A percentile compares a stretch with the other conserved stretches of the same genome.
These are phyloP conservation scores for Diaporthe caulivora DNA, from an alignment of 2,329 filamentous ascomycete species.

Conservation along the genomic window DNA sequence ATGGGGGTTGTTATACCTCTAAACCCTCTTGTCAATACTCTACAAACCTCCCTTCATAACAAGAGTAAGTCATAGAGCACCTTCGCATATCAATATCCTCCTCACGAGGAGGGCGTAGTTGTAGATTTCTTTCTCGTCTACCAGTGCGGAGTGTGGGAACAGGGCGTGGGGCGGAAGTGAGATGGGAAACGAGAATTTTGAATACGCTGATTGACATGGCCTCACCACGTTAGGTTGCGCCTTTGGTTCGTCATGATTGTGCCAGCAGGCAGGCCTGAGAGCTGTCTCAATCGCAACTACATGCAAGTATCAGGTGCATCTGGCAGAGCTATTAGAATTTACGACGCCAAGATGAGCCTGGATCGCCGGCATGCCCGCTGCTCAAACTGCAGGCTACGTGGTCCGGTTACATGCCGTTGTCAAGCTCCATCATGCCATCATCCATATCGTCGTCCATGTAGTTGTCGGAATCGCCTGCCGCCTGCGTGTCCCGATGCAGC, in stretches of 20 bases:
- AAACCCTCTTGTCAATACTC: too few relatives aligned
- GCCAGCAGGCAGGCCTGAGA: background rate
- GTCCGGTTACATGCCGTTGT: conserved; percentile 15
- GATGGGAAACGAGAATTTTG: background rate
- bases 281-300: too few relatives aligned
- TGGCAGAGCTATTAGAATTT: background rate
- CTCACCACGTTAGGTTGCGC: background rate
- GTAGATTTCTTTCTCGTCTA: background rate
- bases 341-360: background rate
- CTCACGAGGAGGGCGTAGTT: background rate
- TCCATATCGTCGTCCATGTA: conserved; percentile 66
- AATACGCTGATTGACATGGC: background rate
- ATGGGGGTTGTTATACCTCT: too few relatives aligned
- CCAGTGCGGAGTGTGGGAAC: too few relatives aligned
- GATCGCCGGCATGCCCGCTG: background rate
- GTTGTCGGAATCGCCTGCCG: conserved; percentile 51
- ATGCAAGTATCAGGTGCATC: background rate
- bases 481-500: conserved; percentile 28
- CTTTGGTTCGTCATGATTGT: background rate
- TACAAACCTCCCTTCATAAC: too few relatives aligned
- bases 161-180: too few relatives aligned
- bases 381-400: background rate
- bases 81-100: too few relatives aligned
- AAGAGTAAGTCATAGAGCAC: too few relatives aligned
- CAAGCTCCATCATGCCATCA: conserved; percentile 66